Evolutionary conservation across 805 yeast genomes (phyloP), one percentile per base, ranked within the genome.

Genomic region (Pichia ethanolica): DNA sequence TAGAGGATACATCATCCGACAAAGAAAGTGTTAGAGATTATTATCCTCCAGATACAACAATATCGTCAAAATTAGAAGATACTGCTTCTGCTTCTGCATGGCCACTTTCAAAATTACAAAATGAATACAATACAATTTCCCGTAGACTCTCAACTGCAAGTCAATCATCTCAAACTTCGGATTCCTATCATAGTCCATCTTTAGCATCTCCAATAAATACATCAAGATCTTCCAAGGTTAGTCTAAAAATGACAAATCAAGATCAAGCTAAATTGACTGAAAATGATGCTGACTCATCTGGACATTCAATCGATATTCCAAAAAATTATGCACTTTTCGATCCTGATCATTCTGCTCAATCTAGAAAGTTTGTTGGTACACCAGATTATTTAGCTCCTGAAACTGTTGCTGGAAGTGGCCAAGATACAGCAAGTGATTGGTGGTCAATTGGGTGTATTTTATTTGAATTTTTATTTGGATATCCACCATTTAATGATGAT

Each of bases 381-480:
- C 99, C 99, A 0, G 99, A 93, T 64, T 93, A 93, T 65, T 75
- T 95, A 38, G 95, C 99, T 0, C 99, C 99, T 0, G 99, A 93
- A 63, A 90, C 97, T 0, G 89, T 93, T 53, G 72, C 77, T 39
- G 98, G 97, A 38, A 72, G 75, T 1, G 84, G 86, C 0, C 97
- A 91, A 63, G 86, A 82, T 53, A 89, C 81, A 54, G 78, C 82
- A 54, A 82, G 91, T n/a, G 97, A 90, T 69, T 90, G 99, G 99
- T 93, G 99, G 99, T 88, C 98, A 2, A 78, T 91, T 35, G 99
- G 99, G 0, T 91, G 98, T 65, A 89, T 93, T 11, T 67, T 91
- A 49, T 93, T 91, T 71, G 99, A 93, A 67, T 84, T 93, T 61
- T 62, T 89, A 39, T 86, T 84, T 64, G 99, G 99, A 0, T 86